Evolutionary conservation across 352 stramenopile species (phyloP).

Genomic region (Pythium vanterpoolii): DNA sequence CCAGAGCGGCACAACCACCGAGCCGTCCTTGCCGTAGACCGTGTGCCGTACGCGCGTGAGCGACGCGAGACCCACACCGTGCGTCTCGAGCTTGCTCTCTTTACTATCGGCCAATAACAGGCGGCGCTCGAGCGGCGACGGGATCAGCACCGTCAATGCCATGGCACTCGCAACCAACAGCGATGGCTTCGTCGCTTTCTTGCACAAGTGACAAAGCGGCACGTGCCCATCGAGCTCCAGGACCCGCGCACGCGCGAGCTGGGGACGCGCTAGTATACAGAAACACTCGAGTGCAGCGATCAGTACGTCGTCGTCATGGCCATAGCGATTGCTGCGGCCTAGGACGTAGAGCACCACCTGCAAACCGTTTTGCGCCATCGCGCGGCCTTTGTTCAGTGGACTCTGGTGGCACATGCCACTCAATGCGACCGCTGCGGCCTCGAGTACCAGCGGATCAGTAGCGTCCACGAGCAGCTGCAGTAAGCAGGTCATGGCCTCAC

Average conservation of each 20-base stretch:
- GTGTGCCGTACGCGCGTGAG: constrained; percentile 50
- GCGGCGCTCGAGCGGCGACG: constrained; percentile 34
- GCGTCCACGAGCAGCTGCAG: constrained; percentile 64
- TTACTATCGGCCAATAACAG: constrained; percentile 41
- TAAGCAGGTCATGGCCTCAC: constrained; percentile 53
- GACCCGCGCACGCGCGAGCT: constrained; percentile 41
- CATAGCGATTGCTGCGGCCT: constrained; percentile 32
- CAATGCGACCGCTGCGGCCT: constrained; percentile 45
- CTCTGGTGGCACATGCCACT: constrained; percentile 59
- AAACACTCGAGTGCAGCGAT: constrained; percentile 52
- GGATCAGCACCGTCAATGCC: constrained; percentile 49
- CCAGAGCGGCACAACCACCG: constrained; percentile 26
- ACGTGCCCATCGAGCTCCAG: constrained; percentile 61
- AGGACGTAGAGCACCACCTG: constrained; percentile 68
- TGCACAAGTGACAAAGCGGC: constrained; percentile 47
- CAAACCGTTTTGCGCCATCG: constrained; percentile 60
- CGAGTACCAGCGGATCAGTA: constrained; percentile 34
- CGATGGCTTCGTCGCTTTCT: constrained; percentile 23
- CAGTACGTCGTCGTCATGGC: constrained; percentile 32
- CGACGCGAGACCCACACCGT: constrained; percentile 35
- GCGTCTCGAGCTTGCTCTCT: constrained; percentile 61
- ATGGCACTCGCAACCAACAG: constrained; percentile 46
- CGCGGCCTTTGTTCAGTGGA: constrained; percentile 62
- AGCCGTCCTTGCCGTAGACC: constrained; percentile 19
- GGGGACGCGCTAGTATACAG: constrained; percentile 40